Base-by-base conservation (phyloP, 2,329 filamentous ascomycete species). In the Ophiognomonia clavigignenti-juglandacearum region DNA sequence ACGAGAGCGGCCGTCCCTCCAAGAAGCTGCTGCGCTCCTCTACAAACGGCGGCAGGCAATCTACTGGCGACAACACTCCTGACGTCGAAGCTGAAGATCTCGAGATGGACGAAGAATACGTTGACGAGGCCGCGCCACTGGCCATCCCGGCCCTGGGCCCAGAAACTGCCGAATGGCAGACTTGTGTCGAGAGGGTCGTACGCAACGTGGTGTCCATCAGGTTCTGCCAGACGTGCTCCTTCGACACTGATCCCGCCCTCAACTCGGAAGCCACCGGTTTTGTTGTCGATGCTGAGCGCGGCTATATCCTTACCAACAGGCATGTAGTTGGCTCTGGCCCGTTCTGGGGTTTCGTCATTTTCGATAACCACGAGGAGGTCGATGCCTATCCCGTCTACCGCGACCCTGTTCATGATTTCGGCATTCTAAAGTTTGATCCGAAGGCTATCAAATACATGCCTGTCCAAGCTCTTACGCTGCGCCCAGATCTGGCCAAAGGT, bases 381-480 rank as follows among this genome's bases (percentile, higher is more conserved):
- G 93, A 98, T 64, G 92, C 95, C 39, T 88, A 90, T 62, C 93
- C 93, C 8, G 90, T 98, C 41, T 98, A 98, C 70, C 89, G 93
- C 60, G 93, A 98, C 61, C 95, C 93, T 14, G 92, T 98, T 23
- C 93, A 98, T 74, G 93, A 98, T 67, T 98, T 98, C 59, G 93
- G 93, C 53, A 95, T 98, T 58, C 80, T 98, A 42, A 85, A 93
- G 61, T 98, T 98, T 71, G 88, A 98, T 59, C 93, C 93, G 32
- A 89, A 89, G 62, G 86, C 86, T 8, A 95, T 98, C 72, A 96
- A 96, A 65, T 97, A 98, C 68, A 96, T 98, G 90, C 84, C 87
- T 9, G 78, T 98, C 20, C 80, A 83, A 31, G 85, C 89, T 38
- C 74, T 98, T 41, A 75, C 83, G 50, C 74, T 98, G 44, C 80